phyloP scores from a whole-genome alignment of 306 rosid species.

The Neltuma alba region DNA sequence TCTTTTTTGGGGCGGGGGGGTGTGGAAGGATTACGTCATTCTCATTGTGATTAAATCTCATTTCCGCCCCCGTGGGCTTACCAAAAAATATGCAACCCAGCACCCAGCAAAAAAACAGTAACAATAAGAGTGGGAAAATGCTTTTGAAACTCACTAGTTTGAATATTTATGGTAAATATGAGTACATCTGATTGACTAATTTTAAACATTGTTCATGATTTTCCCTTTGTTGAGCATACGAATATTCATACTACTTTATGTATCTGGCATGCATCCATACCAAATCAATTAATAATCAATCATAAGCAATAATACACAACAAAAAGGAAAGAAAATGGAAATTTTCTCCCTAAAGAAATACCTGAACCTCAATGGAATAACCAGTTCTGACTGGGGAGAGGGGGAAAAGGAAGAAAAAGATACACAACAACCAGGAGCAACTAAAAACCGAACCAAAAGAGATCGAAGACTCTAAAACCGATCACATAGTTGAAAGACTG shows the following conservation, averaged over 20 bases:
- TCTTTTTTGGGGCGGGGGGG: no score
- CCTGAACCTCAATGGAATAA: not conserved
- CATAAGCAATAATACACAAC: not conserved
- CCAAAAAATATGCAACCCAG: not conserved
- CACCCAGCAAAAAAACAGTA: not conserved
- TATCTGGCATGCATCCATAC: not conserved
- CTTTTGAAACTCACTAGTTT: not conserved
- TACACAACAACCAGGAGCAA: constrained; percentile 13
- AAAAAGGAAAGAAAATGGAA: not conserved
- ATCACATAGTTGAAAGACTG: constrained; percentile 12
- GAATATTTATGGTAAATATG: not conserved
- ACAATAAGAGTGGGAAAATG: not conserved
- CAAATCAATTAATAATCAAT: not conserved
- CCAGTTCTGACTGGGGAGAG: not conserved
- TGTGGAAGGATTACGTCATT: not conserved
- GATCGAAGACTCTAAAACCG: not conserved
- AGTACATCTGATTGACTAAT: not conserved
- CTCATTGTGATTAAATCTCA: not conserved
- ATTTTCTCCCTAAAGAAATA: constrained; percentile 8
- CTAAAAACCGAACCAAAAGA: not conserved
- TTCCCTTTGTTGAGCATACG: not conserved
- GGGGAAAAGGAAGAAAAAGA: not conserved
- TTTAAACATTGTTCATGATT: not conserved
- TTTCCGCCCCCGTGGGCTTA: not conserved
- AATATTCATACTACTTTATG: not conserved